phyloP scores from a whole-genome alignment of 805 yeast species.

The Yarrowia bubula region DNA sequence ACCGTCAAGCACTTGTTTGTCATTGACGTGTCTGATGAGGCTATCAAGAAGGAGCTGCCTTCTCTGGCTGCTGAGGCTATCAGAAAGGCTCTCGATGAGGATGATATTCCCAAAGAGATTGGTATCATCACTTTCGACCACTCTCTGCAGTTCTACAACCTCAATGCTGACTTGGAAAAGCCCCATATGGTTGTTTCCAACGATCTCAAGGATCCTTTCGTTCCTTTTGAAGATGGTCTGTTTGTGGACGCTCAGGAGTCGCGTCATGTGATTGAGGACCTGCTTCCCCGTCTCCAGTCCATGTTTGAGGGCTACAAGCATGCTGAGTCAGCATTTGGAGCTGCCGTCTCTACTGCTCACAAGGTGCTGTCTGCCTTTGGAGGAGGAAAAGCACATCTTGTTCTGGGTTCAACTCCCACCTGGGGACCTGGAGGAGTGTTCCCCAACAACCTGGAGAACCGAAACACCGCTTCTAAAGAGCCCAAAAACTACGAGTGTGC shows the following conservation, averaged over 20 bases:
- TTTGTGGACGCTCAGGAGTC: constrained; percentile 78
- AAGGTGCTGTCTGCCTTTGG: constrained; percentile 58
- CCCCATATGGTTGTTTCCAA: constrained; percentile 60
- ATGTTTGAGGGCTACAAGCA: constrained; percentile 42
- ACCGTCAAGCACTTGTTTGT: constrained; percentile 70
- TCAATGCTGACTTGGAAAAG: constrained; percentile 54
- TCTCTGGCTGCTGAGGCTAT: constrained; percentile 68
- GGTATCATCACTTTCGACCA: constrained; percentile 78
- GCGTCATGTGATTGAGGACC: constrained; percentile 59
- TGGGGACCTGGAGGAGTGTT: constrained; percentile 53
- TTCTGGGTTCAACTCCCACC: constrained; percentile 69
- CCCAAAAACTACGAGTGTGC: constrained; percentile 58
- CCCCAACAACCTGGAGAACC: constrained; percentile 18
- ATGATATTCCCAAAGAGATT: constrained; percentile 47
- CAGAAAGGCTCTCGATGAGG: constrained; percentile 50
- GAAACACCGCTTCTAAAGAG: constrained; percentile 43
- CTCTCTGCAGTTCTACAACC: constrained; percentile 66
- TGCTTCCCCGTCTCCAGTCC: constrained; percentile 60
- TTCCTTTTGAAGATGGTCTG: constrained; percentile 73
- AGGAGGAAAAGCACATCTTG: constrained; percentile 68
- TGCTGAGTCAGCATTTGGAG: constrained; percentile 72
- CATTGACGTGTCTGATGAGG: constrained; percentile 63
- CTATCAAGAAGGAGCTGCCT: constrained; percentile 59
- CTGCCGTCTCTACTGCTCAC: constrained; percentile 69
- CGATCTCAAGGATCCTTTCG: constrained; percentile 73